Conservation (phyloP, 768 basidiomycete species). For the Auriscalpium microsporum region DNA sequence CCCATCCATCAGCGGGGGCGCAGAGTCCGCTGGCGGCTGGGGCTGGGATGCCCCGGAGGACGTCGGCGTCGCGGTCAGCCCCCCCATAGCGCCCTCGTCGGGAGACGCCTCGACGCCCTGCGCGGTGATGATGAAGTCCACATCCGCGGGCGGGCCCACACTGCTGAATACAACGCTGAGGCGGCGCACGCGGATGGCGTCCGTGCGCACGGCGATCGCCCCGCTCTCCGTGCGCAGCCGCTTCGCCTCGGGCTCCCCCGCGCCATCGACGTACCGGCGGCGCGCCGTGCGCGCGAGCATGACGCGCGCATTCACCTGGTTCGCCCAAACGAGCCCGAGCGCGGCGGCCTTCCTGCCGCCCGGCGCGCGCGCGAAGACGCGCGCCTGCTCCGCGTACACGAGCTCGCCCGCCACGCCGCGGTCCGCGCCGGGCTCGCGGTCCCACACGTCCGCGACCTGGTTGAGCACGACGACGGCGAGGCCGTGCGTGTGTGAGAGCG, state of each 20-base stretch:
- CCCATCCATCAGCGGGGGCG: conserved; percentile 4
- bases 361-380: conserved; percentile 66
- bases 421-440: conserved; percentile 20
- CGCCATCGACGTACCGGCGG: conserved; percentile 43
- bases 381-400: conserved; percentile 63
- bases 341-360: conserved; percentile 66
- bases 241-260: conserved; percentile 23
- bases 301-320: conserved; percentile 79
- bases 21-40: not conserved
- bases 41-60: not conserved
- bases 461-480: conserved; percentile 82
- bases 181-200: conserved; percentile 53
- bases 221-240: conserved; percentile 17
- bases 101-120: conserved; percentile 39
- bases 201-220: conserved; percentile 20
- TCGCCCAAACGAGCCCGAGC: conserved; percentile 89
- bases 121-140: conserved; percentile 69
- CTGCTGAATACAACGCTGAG: conserved; percentile 75
- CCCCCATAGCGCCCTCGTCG: not conserved
- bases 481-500: conserved; percentile 51
- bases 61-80: not conserved
- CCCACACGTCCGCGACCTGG: conserved; percentile 79
- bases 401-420: conserved; percentile 29
- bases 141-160: conserved; percentile 42
- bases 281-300: conserved; percentile 75